Evolutionary conservation across 805 yeast species (phyloP), one percentile per base, ranked within the genome.

Genomic region (Candida tibetensis): DNA sequence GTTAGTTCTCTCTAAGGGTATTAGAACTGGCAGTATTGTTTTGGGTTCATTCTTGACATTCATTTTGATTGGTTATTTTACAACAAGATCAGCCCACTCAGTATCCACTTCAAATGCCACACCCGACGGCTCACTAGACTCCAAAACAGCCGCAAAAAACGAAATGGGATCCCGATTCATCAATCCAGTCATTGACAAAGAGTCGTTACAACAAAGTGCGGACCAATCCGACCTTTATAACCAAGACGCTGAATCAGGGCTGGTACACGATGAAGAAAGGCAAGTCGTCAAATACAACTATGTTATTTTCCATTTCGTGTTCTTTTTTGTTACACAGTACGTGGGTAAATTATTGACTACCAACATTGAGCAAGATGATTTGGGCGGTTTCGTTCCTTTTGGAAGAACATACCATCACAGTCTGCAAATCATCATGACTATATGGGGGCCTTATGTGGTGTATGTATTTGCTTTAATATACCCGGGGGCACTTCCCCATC

Each of bases 401-500:
- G 99, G 99, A 0, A 73, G 99, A 54, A 91, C 99, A 0, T 90
- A 91, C 62, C 93, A 90, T 58, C 83, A 91, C 48, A 80, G 95
- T 4, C 88, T 96, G 96, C 88, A 90, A 33, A 93, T 93, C 62
- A 86, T 93, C 41, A 71, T 85, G 13, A 82, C 95, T 55, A 84
- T 96, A 1, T 89, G 97, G 95, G 77, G 85, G 32, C 93, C 99
- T 58, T 93, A 81, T 57, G 67, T 71, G 5, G 71, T 93, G 34
- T 93, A 91, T 53, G 81, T 82, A 1, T 93, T 98, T 99, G 85
- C 95, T 5, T 63, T 93, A 44, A 58, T 87, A 6, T 98, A 98
- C 0, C 99, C 99, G 0, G 84, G 86, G 5, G 50, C 87, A 10
- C 77, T 89, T 71, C 97, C 97, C 2, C 98, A 91, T 93, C 91